Evolutionary conservation across 2,329 filamentous ascomycete genomes (phyloP).

Genomic region (Alternaria triticimaculans): DNA sequence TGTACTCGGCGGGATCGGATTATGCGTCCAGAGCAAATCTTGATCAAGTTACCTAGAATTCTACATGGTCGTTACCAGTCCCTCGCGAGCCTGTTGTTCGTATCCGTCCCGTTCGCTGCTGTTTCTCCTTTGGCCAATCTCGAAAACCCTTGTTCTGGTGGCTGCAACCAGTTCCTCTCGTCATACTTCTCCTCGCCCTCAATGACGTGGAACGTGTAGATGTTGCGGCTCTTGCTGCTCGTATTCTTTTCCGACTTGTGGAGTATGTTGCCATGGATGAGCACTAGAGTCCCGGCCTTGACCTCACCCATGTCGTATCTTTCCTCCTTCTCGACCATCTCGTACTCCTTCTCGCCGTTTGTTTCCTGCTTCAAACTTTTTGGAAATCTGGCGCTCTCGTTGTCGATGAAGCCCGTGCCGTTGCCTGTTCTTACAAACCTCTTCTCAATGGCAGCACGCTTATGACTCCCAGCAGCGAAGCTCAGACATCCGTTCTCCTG

Average conservation of each 20-base stretch:
- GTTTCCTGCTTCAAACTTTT: constrained; percentile 46
- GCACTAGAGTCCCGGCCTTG: constrained; percentile 85
- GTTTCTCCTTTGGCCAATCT: constrained; percentile 57
- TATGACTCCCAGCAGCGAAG: constrained; percentile 84
- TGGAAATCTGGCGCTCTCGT: constrained; percentile 71
- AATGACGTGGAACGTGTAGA: constrained; percentile 98
- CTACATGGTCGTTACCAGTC: constrained; percentile 20
- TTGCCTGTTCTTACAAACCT: constrained; percentile 73
- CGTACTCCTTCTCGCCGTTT: constrained; percentile 44
- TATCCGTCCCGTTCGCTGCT: neutral
- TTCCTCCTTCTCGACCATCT: constrained; percentile 49
- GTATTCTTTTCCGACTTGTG: constrained; percentile 96
- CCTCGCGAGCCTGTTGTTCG: constrained; percentile 15
- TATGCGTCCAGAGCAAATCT: constrained; percentile 73
- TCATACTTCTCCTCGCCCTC: constrained; percentile 84
- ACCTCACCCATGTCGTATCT: constrained; percentile 84
- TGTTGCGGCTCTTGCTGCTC: constrained; percentile 85
- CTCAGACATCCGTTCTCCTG: constrained; percentile 85
- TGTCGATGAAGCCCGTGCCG: constrained; percentile 63
- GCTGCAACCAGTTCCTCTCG: constrained; percentile 90
- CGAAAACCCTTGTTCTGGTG: constrained; percentile 79
- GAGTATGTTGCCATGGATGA: constrained; percentile 94
- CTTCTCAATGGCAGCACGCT: constrained; percentile 71
- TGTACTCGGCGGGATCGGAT: constrained; percentile 78
- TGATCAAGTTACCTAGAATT: constrained; percentile 14